A percentile compares a stretch with the other conserved stretches of the same genome.
Evolutionary conservation across 805 yeast genomes (phyloP).

Genomic region (Wickerhamia fluorescens): DNA sequence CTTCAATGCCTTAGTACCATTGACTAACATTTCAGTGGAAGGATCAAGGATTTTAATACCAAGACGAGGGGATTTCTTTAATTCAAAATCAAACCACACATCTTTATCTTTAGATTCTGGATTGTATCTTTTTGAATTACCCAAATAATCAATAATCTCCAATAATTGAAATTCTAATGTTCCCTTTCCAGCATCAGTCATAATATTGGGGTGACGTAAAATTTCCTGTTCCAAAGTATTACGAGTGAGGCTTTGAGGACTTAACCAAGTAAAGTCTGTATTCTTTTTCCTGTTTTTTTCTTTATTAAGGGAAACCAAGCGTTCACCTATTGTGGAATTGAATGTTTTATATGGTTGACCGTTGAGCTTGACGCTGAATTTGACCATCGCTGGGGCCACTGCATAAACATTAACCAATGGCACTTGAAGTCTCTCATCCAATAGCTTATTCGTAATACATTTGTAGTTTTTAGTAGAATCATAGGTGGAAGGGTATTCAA

Average conservation of each 20-base stretch:
- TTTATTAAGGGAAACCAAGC: conserved; percentile 1
- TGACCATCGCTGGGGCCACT: conserved; percentile 54
- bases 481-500: conserved; percentile 31
- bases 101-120: conserved; percentile 32
- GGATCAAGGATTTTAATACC: conserved; percentile 15
- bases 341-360: conserved; percentile 17
- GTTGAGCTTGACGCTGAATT: conserved; percentile 19
- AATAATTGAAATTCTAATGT: conserved; percentile 27
- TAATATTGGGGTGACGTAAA: conserved; percentile 18
- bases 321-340: conserved; percentile 16
- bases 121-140: conserved; percentile 26
- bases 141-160: conserved; percentile 26
- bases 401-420: conserved; percentile 56
- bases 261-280: conserved; percentile 28
- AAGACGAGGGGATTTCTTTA: conserved; percentile 20
- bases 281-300: conserved; percentile 18
- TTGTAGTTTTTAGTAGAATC: conserved; percentile 28
- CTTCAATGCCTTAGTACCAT: conserved; percentile 18
- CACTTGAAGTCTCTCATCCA: conserved; percentile 30
- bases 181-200: conserved; percentile 14
- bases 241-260: conserved; percentile 17
- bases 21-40: conserved; percentile 16
- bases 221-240: conserved; percentile 31
- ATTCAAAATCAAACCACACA: conserved; percentile 21
- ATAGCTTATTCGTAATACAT: conserved; percentile 48